Percentiles rank a stretch among this genome's conserved stretches.
These are phyloP conservation scores for Quercus alba DNA, from an alignment of 306 rosid genomes.

Conservation along the genomic window DNA sequence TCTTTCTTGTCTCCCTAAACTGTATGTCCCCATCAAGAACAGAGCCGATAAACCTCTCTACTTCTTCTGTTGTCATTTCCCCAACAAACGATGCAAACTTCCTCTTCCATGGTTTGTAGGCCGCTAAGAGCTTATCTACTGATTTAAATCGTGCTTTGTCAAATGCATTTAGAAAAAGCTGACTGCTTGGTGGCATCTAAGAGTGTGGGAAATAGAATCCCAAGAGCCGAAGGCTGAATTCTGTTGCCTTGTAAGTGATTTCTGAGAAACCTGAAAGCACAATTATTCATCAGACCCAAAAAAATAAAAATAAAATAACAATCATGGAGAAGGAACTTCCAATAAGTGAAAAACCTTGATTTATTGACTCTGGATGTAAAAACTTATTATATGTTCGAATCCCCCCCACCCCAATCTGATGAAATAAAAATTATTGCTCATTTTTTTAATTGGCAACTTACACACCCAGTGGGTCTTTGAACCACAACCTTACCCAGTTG, in stretches of 20 bases:
- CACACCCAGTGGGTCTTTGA: too few species aligned
- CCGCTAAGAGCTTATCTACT: slow-evolving; percentile 55
- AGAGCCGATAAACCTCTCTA: slow-evolving; percentile 68
- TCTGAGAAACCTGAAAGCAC: slow-evolving; percentile 70
- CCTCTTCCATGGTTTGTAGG: slow-evolving; percentile 71
- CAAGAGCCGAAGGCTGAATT: slow-evolving; percentile 43
- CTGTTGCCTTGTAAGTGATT: slow-evolving; percentile 63
- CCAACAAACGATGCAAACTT: slow-evolving; percentile 56
- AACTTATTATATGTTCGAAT: not conserved
- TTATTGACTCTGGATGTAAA: not conserved
- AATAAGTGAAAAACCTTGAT: not conserved
- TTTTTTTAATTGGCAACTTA: too few species aligned
- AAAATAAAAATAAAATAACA: not conserved
- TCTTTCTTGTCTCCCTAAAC: slow-evolving; percentile 58
- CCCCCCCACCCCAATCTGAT: not conserved
- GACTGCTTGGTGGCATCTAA: slow-evolving; percentile 62
- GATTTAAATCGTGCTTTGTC: slow-evolving; percentile 57
- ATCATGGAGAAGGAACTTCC: not conserved
- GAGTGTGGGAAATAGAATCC: slow-evolving; percentile 60
- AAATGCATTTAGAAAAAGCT: slow-evolving; percentile 61
- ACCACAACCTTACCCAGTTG: too few species aligned
- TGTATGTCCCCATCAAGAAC: slow-evolving; percentile 71
- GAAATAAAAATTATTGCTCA: too few species aligned
- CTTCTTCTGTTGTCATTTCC: slow-evolving; percentile 56
- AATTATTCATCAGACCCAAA: not conserved